Evolutionary conservation across 169 alveolate species (phyloP).

Genomic region (Blepharisma undulans): DNA sequence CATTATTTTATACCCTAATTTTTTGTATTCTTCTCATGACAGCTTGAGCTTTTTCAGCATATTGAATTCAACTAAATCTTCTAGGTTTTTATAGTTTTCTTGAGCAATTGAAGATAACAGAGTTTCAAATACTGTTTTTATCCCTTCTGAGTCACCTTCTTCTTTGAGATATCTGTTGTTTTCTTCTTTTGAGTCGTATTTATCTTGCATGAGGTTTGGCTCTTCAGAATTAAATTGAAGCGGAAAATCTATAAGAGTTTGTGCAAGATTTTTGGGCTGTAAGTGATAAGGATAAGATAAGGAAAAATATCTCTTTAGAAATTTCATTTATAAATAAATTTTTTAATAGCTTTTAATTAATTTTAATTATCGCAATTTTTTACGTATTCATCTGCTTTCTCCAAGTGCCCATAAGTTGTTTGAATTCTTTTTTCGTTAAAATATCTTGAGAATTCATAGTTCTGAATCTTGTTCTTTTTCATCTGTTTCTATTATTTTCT

Average conservation of each 20-base stretch:
- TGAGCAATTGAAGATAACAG: background rate
- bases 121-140: background rate
- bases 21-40: background rate
- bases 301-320: background rate
- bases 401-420: background rate
- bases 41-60: background rate
- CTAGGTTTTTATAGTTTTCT: background rate
- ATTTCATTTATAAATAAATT: background rate
- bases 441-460: background rate
- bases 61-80: background rate
- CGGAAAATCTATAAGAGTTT: background rate
- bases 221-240: background rate
- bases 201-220: background rate
- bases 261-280: background rate
- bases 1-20: background rate
- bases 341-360: no score
- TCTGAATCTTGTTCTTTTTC: background rate
- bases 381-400: background rate
- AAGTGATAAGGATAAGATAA: background rate
- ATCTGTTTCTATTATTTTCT: background rate
- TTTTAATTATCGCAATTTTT: no score
- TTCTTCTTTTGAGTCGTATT: background rate
- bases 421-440: background rate
- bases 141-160: background rate
- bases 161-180: background rate